phyloP scores from a whole-genome alignment of 768 basidiomycete species.

The Agaricus blazei region DNA sequence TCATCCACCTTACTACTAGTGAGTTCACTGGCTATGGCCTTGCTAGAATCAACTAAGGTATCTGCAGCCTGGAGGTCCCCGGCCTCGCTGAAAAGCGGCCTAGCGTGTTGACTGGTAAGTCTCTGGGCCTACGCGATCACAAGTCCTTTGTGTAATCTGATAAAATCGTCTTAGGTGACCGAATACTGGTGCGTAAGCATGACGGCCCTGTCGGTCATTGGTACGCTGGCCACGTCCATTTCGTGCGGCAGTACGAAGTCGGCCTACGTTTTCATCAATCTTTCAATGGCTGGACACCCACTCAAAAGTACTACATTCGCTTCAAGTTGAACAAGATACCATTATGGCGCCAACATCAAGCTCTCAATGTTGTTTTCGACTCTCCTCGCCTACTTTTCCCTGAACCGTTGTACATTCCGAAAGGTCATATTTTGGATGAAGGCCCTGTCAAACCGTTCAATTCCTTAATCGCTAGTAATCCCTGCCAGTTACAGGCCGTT shows the following conservation, averaged over 20 bases:
- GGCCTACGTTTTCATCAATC: conserved; percentile 43
- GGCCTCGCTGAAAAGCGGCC: conserved; percentile 56
- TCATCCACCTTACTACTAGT: conserved; percentile 34
- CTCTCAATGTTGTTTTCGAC: conserved; percentile 38
- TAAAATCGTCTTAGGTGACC: conserved; percentile 35
- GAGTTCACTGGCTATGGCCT: conserved; percentile 10
- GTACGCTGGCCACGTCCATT: conserved; percentile 57
- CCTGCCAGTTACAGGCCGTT: conserved; percentile 44
- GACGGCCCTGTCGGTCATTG: conserved; percentile 37
- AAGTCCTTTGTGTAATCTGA: neutral
- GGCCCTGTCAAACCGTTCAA: conserved; percentile 29
- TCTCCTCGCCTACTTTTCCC: conserved; percentile 52
- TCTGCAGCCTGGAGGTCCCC: conserved; percentile 24
- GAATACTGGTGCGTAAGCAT: conserved; percentile 44
- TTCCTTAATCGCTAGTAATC: conserved; percentile 37
- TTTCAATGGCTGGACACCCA: conserved; percentile 32
- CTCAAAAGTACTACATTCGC: conserved; percentile 41
- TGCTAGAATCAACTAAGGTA: neutral
- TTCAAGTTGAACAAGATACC: conserved; percentile 57
- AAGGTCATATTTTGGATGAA: neutral
- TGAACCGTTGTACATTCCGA: neutral
- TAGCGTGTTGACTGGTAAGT: conserved; percentile 47
- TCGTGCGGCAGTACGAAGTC: conserved; percentile 44
- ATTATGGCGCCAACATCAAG: conserved; percentile 56
- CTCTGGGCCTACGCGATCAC: neutral